Evolutionary conservation across 2,329 filamentous ascomycete genomes (phyloP), one percentile per base, ranked within the genome.

Genomic region (Raffaelea arxii): DNA sequence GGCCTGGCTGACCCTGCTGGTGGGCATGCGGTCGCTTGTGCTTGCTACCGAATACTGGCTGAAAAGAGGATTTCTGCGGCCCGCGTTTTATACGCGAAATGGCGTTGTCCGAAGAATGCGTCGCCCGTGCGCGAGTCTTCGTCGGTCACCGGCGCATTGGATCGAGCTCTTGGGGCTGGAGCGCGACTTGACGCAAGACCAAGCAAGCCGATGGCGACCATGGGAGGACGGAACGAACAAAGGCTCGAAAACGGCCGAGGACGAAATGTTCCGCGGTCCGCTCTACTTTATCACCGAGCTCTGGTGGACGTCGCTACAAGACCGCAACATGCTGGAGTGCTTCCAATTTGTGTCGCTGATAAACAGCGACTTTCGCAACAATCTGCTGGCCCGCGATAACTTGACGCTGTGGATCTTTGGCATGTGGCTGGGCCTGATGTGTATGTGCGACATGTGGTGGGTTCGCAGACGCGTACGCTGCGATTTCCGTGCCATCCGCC

Each of bases 341-440:
- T 52, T 55, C 25, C 53, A 55, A 49, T 56, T 58, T 39, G 22
- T 53, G 16, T 49, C 49, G 35, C 51, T 54, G 47, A 43, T 56
- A 23, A 39, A 47, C 25, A 36, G 23, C 36, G 51, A 44, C 7
- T 54, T 56, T 37, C 50, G 48, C 4, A 19, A 37, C 11, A 50
- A 51, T 40, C 50, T 58, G 14, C 32, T 42, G 4, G 45, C 44
- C 19, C 48, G 55, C n/a, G 54, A 58, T 42, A 49, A 53, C 19
- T 48, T 44, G 35, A 51, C 55, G 2, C 48, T 58, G 22, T 58
- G 55, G 55, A 19, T 55, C 6, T 55, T 54, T 30, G 55, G 55
- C 46, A 56, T 55, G 51, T 58, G 55, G 55, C 50, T 56, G 44
- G 55, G 55, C n/a, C 43, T 55, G 21, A 23, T 58, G 43, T 56